phyloP scores from a whole-genome alignment of 2,329 filamentous ascomycete species.

The Ophiostoma angusticollis region DNA sequence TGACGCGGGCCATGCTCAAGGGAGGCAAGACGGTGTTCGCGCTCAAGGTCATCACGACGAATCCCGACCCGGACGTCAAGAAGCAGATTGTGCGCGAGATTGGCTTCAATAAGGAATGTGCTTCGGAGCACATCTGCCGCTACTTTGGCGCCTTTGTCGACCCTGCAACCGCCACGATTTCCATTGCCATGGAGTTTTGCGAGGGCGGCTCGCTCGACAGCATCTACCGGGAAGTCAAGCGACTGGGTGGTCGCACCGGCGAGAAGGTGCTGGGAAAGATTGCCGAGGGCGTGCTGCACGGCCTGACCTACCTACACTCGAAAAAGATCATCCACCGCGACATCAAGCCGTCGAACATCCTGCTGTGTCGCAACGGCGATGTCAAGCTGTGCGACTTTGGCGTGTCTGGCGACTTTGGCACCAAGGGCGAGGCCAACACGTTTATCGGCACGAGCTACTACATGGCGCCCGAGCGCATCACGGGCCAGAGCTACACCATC shows the following conservation, averaged over 20 bases:
- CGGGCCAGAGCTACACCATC: constrained; percentile 94
- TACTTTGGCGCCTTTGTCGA: constrained; percentile 98
- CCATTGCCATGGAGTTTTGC: constrained; percentile 98
- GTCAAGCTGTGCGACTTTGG: constrained; percentile 98
- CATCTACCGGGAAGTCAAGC: constrained; percentile 95
- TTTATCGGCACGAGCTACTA: constrained; percentile 99
- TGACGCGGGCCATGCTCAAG: constrained; percentile 80
- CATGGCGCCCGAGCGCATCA: constrained; percentile 97
- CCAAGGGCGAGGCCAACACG: constrained; percentile 95
- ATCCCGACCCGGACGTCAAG: constrained; percentile 94
- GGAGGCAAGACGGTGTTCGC: constrained; percentile 92
- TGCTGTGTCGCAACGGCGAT: constrained; percentile 80
- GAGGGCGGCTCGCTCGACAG: constrained; percentile 92
- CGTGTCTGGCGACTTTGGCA: constrained; percentile 94
- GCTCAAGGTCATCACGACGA: constrained; percentile 95
- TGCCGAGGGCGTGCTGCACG: constrained; percentile 85
- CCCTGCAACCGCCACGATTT: constrained; percentile 89
- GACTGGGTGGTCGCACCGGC: constrained; percentile 82
- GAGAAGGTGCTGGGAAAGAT: constrained; percentile 97
- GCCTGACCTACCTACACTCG: constrained; percentile 86
- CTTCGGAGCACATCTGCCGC: constrained; percentile 87
- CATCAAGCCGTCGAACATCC: constrained; percentile 96
- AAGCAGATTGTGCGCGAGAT: constrained; percentile 95
- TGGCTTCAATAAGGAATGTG: constrained; percentile 95
- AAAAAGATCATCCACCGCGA: constrained; percentile 97